A percentile compares a stretch with the other conserved stretches of the same genome.
Evolutionary conservation across 768 basidiomycete species (phyloP).

Genomic region (Coprinopsis marcescibilis): DNA sequence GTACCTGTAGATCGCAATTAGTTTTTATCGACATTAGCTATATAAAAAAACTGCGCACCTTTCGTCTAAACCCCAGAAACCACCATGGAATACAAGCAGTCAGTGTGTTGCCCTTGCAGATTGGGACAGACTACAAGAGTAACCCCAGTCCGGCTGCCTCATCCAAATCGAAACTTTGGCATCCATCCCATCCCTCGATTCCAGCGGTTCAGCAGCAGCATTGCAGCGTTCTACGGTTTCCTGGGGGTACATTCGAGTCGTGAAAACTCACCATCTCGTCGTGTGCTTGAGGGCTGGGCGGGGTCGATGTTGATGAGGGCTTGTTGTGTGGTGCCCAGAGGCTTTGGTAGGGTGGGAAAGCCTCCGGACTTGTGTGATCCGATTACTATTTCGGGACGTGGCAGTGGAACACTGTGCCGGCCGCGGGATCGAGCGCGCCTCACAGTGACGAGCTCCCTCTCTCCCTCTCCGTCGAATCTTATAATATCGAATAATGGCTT

Average conservation of each 20-base stretch:
- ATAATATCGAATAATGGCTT: conserved; percentile 61
- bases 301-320: conserved; percentile 17
- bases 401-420: too few species aligned
- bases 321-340: background rate
- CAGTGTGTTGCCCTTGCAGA: background rate
- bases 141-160: conserved; percentile 16
- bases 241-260: conserved; percentile 10
- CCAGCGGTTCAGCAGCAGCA: conserved; percentile 16
- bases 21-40: conserved; percentile 4
- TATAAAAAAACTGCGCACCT: conserved; percentile 50
- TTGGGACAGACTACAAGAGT: conserved; percentile 20
- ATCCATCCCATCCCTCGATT: conserved; percentile 20
- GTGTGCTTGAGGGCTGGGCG: conserved; percentile 32
- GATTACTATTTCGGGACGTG: too few species aligned
- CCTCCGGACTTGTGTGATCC: too few species aligned
- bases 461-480: too few species aligned
- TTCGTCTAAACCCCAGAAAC: conserved; percentile 54
- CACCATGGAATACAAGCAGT: conserved; percentile 10
- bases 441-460: too few species aligned
- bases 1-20: conserved; percentile 54
- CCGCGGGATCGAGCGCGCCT: too few species aligned
- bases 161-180: conserved; percentile 22
- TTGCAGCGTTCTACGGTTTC: conserved; percentile 14
- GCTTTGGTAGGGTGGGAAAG: too few species aligned
- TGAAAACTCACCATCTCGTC: conserved; percentile 41